phyloP scores from a whole-genome alignment of 2,329 filamentous ascomycete species.

The Graphiopsis chlorocephala region DNA sequence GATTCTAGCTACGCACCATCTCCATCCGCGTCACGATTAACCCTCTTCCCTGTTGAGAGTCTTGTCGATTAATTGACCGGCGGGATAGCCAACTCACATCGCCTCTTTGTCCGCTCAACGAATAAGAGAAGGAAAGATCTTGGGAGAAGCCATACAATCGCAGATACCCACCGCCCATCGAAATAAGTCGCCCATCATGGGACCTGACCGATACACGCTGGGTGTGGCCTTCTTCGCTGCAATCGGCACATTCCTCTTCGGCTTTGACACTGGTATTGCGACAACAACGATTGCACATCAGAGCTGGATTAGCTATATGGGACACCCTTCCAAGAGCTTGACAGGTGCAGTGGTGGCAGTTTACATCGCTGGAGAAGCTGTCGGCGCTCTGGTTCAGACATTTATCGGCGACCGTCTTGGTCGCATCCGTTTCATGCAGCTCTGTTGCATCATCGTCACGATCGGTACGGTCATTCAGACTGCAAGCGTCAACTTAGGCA shows the following conservation, averaged over 20 bases:
- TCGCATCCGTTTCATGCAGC: constrained; percentile 69
- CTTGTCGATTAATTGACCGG: neutral
- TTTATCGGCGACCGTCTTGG: constrained; percentile 59
- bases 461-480: constrained; percentile 64
- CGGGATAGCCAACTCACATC: neutral
- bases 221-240: constrained; percentile 56
- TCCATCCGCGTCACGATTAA: neutral
- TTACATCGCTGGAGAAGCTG: constrained; percentile 58
- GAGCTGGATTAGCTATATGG: constrained; percentile 60
- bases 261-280: constrained; percentile 60
- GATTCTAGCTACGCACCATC: neutral
- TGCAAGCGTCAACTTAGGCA: constrained; percentile 51
- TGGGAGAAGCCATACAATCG: neutral
- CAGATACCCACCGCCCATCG: neutral
- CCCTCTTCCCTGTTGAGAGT: neutral
- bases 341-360: constrained; percentile 58
- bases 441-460: constrained; percentile 68
- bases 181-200: neutral
- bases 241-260: constrained; percentile 59
- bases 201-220: constrained; percentile 45
- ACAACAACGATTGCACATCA: constrained; percentile 61
- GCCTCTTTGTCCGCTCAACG: neutral
- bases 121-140: neutral
- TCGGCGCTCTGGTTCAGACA: constrained; percentile 52
- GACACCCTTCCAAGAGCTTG: constrained; percentile 52